Evolutionary conservation across 148 eudicot genomes (phyloP).

Genomic region (Drosera capensis): DNA sequence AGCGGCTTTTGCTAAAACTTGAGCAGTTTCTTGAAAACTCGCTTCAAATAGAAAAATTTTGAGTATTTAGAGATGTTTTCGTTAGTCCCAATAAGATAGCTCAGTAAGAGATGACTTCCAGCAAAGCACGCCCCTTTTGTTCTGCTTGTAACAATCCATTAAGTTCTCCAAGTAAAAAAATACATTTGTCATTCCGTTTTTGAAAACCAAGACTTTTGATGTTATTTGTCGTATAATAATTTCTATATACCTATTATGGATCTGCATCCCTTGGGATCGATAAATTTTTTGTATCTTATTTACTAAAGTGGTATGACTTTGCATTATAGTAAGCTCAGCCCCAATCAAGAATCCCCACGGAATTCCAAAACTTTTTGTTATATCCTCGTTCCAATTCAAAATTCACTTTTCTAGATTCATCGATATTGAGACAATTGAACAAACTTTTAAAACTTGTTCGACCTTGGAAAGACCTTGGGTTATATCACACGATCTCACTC

Average conservation of each 20-base stretch:
- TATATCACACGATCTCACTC: constrained; percentile 4
- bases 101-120: background rate
- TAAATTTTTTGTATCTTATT: constrained; percentile 13
- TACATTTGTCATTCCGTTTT: background rate
- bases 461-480: constrained; percentile 5
- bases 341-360: constrained; percentile 7
- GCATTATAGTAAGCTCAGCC: constrained; percentile 9
- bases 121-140: background rate
- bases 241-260: constrained; percentile 5
- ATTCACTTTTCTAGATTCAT: constrained; percentile 6
- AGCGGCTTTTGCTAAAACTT: constrained; percentile 5
- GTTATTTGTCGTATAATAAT: too few species aligned
- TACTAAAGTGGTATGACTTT: constrained; percentile 12
- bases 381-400: constrained; percentile 1
- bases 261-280: constrained; percentile 9
- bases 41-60: constrained; percentile 3
- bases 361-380: too few species aligned
- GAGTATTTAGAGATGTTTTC: constrained; percentile 1
- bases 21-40: constrained; percentile 4
- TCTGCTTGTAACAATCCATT: constrained; percentile 1
- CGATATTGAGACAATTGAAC: constrained; percentile 1
- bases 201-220: background rate
- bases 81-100: background rate
- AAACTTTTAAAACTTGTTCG: constrained; percentile 7
- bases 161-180: background rate